Percentiles rank a stretch among this genome's conserved stretches.
phyloP scores from a whole-genome alignment of 129 eudicot genomes.

The Oenanthe sinensis region DNA sequence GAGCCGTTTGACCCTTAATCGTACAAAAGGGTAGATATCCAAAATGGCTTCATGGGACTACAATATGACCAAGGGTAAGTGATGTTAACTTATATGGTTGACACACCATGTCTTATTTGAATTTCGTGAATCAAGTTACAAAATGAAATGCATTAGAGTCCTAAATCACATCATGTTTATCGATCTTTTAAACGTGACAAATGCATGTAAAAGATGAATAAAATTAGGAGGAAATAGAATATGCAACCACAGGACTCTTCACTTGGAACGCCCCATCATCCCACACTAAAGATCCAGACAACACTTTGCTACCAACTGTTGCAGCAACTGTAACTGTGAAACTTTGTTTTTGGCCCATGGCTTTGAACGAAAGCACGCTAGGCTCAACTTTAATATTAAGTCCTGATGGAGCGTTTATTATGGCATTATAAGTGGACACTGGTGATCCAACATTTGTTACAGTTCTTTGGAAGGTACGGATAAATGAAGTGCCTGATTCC shows the following conservation, averaged over 20 bases:
- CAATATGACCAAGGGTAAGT: neutral
- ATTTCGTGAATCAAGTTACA: neutral
- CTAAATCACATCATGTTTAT: neutral
- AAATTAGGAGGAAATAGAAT: neutral
- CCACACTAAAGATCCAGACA: constrained; percentile 61
- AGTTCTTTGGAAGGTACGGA: constrained; percentile 19
- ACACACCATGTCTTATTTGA: neutral
- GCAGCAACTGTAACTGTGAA: constrained; percentile 40
- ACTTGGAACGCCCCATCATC: constrained; percentile 44
- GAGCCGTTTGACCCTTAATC: constrained; percentile 1
- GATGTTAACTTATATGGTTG: neutral
- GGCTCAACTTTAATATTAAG: constrained; percentile 14
- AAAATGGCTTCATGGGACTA: neutral
- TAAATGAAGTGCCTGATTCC: neutral
- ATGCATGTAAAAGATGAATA: neutral
- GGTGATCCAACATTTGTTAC: constrained; percentile 41
- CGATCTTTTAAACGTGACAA: neutral
- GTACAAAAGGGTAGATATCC: neutral
- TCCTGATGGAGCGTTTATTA: neutral
- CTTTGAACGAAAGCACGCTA: constrained; percentile 10
- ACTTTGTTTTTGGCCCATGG: constrained; percentile 18
- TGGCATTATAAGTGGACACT: constrained; percentile 24
- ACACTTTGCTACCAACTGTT: neutral
- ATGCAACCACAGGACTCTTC: constrained; percentile 56
- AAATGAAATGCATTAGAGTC: neutral